Base-by-base conservation (phyloP, 805 yeast genomes). In the Pichia insulana region DNA sequence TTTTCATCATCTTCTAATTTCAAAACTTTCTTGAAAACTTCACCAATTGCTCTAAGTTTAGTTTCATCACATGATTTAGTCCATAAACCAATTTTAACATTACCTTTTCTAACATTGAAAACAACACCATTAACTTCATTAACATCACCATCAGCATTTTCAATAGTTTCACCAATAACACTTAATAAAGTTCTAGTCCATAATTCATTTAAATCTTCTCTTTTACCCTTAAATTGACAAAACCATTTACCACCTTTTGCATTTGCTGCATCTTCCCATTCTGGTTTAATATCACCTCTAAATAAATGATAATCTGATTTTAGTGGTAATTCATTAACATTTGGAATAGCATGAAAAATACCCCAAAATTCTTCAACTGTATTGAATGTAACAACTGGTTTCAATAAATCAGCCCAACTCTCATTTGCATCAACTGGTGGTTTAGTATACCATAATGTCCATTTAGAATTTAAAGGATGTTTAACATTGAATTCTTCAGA, bases 351-450 rank as follows among this genome's bases (percentile, higher is more conserved):
- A 66, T 92, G 89, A 72, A 78, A 84, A 52, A 90, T 83, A 20
- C 97, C 98, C 98, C 98, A 92, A 70, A 92, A 92, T 65, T 90
- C 97, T 70, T 92, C 98, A 40, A 92, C 97, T n/a, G 96, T 79
- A 42, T 80, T 75, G 56, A 92, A 87, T 19, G 94, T 78, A 54
- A 88, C 90, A 40, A 92, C 94, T 44, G 96, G 94, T 69, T 88
- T 88, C 59, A 92, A 74, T 51, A 88, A 74, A 58, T 89, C 95
- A 42, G 86, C 76, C 97, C 97, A 90, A 56, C 86, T 78, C 67
- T 87, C 95, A 51, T 70, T 69, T 51, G 70, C 72, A 58, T 80
- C 83, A 47, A 79, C 77, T 47, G 86, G 80, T 48, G 98, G 97
- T 70, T 88, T 88, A 46, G 95, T 85, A 74, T 87, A 92, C 98